phyloP scores from a whole-genome alignment of 805 yeast genomes.

The Candida incommunis region DNA sequence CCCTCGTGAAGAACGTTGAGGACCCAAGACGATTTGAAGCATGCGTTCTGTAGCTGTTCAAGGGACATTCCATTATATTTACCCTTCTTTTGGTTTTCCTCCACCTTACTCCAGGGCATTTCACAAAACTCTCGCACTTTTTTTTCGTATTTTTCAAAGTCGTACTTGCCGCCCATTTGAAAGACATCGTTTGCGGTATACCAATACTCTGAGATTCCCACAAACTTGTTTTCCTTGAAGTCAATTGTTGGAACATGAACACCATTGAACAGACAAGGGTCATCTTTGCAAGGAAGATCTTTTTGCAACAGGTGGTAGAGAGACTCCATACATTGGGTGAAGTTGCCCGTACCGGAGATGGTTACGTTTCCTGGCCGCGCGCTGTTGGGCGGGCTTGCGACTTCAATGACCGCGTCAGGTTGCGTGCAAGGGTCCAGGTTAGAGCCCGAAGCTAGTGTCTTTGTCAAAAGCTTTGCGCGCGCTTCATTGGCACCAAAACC shows the following conservation, averaged over 20 bases:
- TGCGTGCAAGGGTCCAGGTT: slow-evolving; percentile 4
- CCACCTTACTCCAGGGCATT: slow-evolving; percentile 48
- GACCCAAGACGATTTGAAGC: slow-evolving; percentile 95
- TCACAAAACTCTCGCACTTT: slow-evolving; percentile 63
- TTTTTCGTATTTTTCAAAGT: slow-evolving; percentile 52
- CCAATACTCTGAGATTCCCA: slow-evolving; percentile 96
- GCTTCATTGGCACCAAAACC: slow-evolving; percentile 98
- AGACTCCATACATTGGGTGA: slow-evolving; percentile 53
- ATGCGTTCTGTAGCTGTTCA: slow-evolving; percentile 54
- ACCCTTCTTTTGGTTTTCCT: slow-evolving; percentile 36
- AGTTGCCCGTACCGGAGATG: slow-evolving; percentile 58
- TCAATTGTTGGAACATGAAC: slow-evolving; percentile 86
- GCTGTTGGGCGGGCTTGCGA: slow-evolving; percentile 85
- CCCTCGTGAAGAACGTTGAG: slow-evolving; percentile 84
- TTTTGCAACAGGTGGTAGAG: slow-evolving; percentile 68
- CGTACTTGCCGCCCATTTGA: slow-evolving; percentile 78
- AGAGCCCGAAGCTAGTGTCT: slow-evolving; percentile 2
- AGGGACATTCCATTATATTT: slow-evolving; percentile 42
- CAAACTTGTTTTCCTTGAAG: slow-evolving; percentile 64
- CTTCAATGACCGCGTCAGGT: slow-evolving; percentile 18
- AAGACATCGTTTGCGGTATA: slow-evolving; percentile 89
- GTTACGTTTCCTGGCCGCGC: slow-evolving; percentile 46
- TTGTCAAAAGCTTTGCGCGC: slow-evolving; percentile 29
- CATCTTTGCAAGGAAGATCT: slow-evolving; percentile 68
- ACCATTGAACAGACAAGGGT: slow-evolving; percentile 89